phyloP scores from a whole-genome alignment of 106 monocot genomes.

The Phalaenopsis aphrodite region DNA sequence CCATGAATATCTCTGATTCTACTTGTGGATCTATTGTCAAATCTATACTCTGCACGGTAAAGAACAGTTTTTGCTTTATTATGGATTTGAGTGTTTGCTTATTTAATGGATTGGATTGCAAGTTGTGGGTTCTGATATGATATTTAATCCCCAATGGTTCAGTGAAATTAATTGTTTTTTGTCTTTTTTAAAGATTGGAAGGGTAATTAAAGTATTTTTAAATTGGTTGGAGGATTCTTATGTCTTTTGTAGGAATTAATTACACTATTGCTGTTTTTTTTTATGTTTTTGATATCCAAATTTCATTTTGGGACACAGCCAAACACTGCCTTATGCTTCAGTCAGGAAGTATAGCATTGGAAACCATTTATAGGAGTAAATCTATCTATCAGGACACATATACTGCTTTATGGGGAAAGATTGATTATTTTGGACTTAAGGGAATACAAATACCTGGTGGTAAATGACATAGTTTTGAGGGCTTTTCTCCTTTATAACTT shows the following conservation, averaged over 20 bases:
- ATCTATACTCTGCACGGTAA: conserved; percentile 58
- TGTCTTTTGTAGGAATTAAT: background rate
- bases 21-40: conserved; percentile 47
- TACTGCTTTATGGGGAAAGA: background rate
- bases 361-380: background rate
- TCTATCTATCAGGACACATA: background rate
- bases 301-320: background rate
- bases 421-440: background rate
- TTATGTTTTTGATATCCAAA: background rate
- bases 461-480: background rate
- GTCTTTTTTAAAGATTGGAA: background rate
- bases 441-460: background rate
- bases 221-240: too few relatives aligned
- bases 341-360: background rate
- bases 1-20: conserved; percentile 57
- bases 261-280: background rate
- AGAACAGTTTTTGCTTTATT: background rate
- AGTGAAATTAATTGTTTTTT: background rate
- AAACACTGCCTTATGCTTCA: background rate
- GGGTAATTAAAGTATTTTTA: too few relatives aligned
- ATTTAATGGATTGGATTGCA: background rate
- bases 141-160: background rate
- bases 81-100: background rate
- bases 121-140: background rate
- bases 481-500: background rate